phyloP scores from a whole-genome alignment of 805 yeast species.

The Pichia cephalocereana region DNA sequence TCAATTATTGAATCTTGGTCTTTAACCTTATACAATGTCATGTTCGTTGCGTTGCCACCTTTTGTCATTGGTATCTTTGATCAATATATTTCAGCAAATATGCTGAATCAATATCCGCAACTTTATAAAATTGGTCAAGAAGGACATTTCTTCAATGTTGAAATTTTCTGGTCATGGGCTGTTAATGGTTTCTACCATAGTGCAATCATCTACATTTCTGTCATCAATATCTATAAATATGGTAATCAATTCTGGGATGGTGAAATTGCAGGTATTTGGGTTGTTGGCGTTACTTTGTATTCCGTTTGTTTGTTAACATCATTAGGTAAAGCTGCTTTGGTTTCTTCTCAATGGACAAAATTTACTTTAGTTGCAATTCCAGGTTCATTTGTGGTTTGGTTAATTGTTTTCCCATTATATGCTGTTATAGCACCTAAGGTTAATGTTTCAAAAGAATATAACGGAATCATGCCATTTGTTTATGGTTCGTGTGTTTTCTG shows the following conservation, averaged over 20 bases:
- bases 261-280: slow-evolving; percentile 76
- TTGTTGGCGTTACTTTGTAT: slow-evolving; percentile 87
- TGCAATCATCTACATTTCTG: slow-evolving; percentile 68
- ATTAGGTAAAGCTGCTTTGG: slow-evolving; percentile 88
- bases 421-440: slow-evolving; percentile 77
- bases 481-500: slow-evolving; percentile 77
- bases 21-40: slow-evolving; percentile 86
- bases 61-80: slow-evolving; percentile 94
- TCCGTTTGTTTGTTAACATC: slow-evolving; percentile 84
- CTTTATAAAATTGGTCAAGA: slow-evolving; percentile 85
- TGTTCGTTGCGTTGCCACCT: slow-evolving; percentile 93
- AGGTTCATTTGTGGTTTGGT: slow-evolving; percentile 82
- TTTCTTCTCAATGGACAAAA: slow-evolving; percentile 91
- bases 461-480: slow-evolving; percentile 67
- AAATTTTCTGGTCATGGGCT: slow-evolving; percentile 97
- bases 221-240: slow-evolving; percentile 55
- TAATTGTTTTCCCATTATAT: slow-evolving; percentile 79
- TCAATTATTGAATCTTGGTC: slow-evolving; percentile 98
- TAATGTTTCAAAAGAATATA: slow-evolving; percentile 73
- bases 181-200: slow-evolving; percentile 93
- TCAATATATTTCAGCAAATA: slow-evolving; percentile 86
- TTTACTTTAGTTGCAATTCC: slow-evolving; percentile 89
- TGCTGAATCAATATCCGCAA: slow-evolving; percentile 87
- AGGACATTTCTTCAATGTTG: slow-evolving; percentile 80
- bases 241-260: slow-evolving; percentile 66